Conservation (phyloP, 805 yeast genomes). For the Wickerhamiella lipophila region DNA sequence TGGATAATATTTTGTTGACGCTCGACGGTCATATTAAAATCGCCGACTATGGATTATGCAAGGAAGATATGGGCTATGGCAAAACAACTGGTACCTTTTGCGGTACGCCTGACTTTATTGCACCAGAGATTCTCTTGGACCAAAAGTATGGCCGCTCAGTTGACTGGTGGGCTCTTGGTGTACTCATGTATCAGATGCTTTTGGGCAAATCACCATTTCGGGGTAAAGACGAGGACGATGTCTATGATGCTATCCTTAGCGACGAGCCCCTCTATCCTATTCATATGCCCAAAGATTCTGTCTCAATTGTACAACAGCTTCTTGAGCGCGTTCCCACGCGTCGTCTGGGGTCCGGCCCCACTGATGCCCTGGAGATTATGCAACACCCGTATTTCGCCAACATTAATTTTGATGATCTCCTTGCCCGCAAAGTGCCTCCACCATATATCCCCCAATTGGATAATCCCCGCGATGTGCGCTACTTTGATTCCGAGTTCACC, state of each 20-base stretch:
- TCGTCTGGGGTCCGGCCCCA: slow-evolving; percentile 76
- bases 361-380: slow-evolving; percentile 90
- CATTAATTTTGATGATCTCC: slow-evolving; percentile 78
- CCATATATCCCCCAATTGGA: slow-evolving; percentile 83
- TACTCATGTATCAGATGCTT: slow-evolving; percentile 87
- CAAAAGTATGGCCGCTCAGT: slow-evolving; percentile 88
- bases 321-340: slow-evolving; percentile 75
- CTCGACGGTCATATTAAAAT: slow-evolving; percentile 89
- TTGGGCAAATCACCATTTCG: slow-evolving; percentile 93
- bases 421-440: slow-evolving; percentile 58
- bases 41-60: slow-evolving; percentile 96
- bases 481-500: slow-evolving; percentile 91
- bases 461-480: slow-evolving; percentile 80
- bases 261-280: slow-evolving; percentile 96
- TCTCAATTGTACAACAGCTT: slow-evolving; percentile 80
- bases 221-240: slow-evolving; percentile 95
- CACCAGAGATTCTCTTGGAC: slow-evolving; percentile 91
- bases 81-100: slow-evolving; percentile 48
- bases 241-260: slow-evolving; percentile 87
- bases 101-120: slow-evolving; percentile 97
- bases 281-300: slow-evolving; percentile 94
- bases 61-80: slow-evolving; percentile 79
- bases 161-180: slow-evolving; percentile 99
- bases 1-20: slow-evolving; percentile 84
- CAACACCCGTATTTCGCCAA: slow-evolving; percentile 87